A percentile compares a stretch with the other conserved stretches of the same genome.
Conservation (phyloP, 2,329 filamentous ascomycete species). For the Sporothrix globosa region DNA sequence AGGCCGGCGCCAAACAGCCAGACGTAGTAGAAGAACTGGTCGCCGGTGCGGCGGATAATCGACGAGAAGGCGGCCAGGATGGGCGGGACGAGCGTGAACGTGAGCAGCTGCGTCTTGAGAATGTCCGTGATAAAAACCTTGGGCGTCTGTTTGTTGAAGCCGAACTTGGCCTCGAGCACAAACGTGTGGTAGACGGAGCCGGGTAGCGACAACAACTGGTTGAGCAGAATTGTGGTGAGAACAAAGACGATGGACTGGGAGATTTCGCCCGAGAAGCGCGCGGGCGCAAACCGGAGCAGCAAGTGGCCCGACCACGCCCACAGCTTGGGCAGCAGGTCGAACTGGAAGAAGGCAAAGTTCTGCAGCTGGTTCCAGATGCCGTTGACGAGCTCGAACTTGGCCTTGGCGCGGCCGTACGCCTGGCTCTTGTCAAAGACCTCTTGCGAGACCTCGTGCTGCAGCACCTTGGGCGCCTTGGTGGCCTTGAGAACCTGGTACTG, state of each 20-base stretch:
- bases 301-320: slow-evolving; percentile 81
- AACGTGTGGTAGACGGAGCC: slow-evolving; percentile 91
- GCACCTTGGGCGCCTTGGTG: slow-evolving; percentile 79
- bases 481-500: slow-evolving; percentile 87
- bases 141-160: slow-evolving; percentile 97
- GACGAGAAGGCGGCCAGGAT: slow-evolving; percentile 89
- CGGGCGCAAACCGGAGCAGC: slow-evolving; percentile 73
- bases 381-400: slow-evolving; percentile 80
- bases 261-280: slow-evolving; percentile 86
- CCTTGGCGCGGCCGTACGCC: slow-evolving; percentile 94
- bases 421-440: slow-evolving; percentile 94
- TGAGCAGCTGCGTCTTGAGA: slow-evolving; percentile 85
- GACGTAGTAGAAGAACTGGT: slow-evolving; percentile 95
- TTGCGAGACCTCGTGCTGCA: slow-evolving; percentile 84
- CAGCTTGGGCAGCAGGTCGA: slow-evolving; percentile 85
- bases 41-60: slow-evolving; percentile 92
- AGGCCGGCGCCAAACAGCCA: slow-evolving; percentile 90
- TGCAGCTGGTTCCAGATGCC: slow-evolving; percentile 85
- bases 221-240: slow-evolving; percentile 80
- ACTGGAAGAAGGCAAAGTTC: slow-evolving; percentile 86
- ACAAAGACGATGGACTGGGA: slow-evolving; percentile 91
- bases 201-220: slow-evolving; percentile 78
- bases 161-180: slow-evolving; percentile 93
- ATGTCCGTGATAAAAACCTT: slow-evolving; percentile 87
- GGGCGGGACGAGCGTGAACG: slow-evolving; percentile 78